A percentile compares a stretch with the other conserved stretches of the same genome.
Evolutionary conservation across 2,329 filamentous ascomycete genomes (phyloP).

Genomic region (Scedosporium minutisporum): DNA sequence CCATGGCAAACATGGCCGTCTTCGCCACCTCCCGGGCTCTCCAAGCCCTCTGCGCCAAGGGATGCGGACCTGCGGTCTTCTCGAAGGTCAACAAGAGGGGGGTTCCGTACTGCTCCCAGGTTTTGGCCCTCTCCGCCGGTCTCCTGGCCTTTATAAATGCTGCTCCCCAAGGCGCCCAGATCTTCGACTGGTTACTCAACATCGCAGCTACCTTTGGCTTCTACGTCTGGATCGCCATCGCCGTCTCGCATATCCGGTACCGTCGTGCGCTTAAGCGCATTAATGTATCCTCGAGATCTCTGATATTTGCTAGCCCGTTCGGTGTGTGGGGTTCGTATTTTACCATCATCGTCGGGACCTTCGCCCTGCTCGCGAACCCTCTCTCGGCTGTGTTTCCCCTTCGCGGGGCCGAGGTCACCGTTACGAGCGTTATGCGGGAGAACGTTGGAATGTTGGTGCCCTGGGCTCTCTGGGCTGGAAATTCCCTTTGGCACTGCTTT

Average conservation of each 20-base stretch:
- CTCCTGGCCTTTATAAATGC: slow-evolving; percentile 34
- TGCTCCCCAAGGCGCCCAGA: slow-evolving; percentile 22
- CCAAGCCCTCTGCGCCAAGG: slow-evolving; percentile 23
- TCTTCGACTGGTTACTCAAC: slow-evolving; percentile 37
- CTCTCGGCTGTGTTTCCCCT: slow-evolving; percentile 16
- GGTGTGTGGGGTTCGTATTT: slow-evolving; percentile 18
- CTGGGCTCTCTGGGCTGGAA: slow-evolving; percentile 2
- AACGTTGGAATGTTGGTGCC: slow-evolving; percentile 19
- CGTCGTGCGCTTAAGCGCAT: slow-evolving; percentile 29
- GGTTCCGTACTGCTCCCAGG: slow-evolving; percentile 32
- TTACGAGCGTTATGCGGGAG: slow-evolving; percentile 15
- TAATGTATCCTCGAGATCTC: slow-evolving; percentile 21
- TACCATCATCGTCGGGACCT: slow-evolving; percentile 16
- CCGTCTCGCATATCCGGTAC: slow-evolving; percentile 35
- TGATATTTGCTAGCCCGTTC: slow-evolving; percentile 22
- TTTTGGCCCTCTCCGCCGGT: slow-evolving; percentile 27
- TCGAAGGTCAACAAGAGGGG: slow-evolving; percentile 18
- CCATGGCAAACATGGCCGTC: slow-evolving; percentile 31
- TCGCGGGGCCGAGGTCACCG: slow-evolving; percentile 9
- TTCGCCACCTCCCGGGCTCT: slow-evolving; percentile 27
- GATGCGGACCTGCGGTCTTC: slow-evolving; percentile 22
- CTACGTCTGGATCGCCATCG: slow-evolving; percentile 39
- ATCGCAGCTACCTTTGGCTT: slow-evolving; percentile 34
- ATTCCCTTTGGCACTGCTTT: background rate
- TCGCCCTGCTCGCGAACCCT: slow-evolving; percentile 21